phyloP scores from a whole-genome alignment of 148 eudicot species.

The Polygonum maritimum region DNA sequence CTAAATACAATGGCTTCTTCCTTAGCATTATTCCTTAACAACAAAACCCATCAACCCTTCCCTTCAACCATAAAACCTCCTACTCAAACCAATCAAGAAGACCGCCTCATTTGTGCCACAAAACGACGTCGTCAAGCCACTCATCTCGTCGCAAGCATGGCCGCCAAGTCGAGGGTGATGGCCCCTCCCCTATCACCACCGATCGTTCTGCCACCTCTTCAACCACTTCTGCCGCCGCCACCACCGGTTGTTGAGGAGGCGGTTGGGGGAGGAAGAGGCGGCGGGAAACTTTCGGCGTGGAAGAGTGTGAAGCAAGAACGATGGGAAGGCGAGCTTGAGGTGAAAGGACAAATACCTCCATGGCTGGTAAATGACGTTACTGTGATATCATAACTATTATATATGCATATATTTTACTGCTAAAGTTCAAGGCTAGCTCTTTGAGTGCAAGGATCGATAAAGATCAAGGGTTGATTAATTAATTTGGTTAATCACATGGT shows the following conservation, averaged over 20 bases:
- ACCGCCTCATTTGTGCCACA: background rate
- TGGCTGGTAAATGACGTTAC: slow-evolving; percentile 65
- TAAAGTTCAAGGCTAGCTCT: background rate
- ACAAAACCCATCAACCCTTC: background rate
- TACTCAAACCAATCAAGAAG: background rate
- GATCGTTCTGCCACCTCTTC: slow-evolving; percentile 9
- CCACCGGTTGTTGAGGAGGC: background rate
- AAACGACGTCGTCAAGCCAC: slow-evolving; percentile 13
- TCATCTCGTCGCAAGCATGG: slow-evolving; percentile 24
- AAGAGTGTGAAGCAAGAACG: slow-evolving; percentile 74
- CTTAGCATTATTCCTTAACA: background rate
- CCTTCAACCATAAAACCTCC: background rate
- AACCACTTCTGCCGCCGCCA: background rate
- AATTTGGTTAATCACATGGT: background rate
- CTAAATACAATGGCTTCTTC: slow-evolving; percentile 5
- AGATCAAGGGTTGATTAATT: background rate
- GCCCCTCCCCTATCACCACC: slow-evolving; percentile 14
- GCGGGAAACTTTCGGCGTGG: slow-evolving; percentile 62
- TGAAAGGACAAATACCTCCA: slow-evolving; percentile 70
- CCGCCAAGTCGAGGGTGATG: slow-evolving; percentile 28
- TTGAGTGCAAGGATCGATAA: background rate
- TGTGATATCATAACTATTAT: background rate
- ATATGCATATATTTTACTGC: background rate
- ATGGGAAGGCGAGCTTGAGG: slow-evolving; percentile 93
- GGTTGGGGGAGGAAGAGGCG: slow-evolving; percentile 14